Conservation (phyloP, 1,139 yeast species). For the Sugiyamaella castrensis region DNA sequence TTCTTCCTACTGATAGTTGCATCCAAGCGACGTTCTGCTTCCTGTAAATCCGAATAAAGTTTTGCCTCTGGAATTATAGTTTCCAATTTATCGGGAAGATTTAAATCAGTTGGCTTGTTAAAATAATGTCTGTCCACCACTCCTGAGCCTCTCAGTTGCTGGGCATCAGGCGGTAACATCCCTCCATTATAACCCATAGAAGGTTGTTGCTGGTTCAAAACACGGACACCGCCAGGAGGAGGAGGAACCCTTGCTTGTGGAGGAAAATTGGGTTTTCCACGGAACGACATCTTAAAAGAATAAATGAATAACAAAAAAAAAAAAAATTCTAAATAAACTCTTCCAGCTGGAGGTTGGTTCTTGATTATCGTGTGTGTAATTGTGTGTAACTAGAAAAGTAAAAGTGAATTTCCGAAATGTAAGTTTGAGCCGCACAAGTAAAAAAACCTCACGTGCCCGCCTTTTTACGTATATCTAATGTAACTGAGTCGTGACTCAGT, state of each 20-base stretch:
- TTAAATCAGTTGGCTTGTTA: constrained; percentile 65
- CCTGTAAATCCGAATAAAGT: constrained; percentile 64
- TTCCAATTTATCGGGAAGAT: constrained; percentile 59
- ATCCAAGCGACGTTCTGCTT: constrained; percentile 78
- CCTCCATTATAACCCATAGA: not conserved
- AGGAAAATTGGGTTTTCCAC: not conserved
- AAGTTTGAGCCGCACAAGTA: too few species aligned
- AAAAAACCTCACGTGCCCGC: too few species aligned
- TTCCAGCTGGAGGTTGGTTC: too few species aligned
- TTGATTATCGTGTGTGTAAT: too few species aligned
- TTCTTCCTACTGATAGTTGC: constrained; percentile 78
- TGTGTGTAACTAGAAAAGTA: too few species aligned
- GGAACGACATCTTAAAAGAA: constrained; percentile 2
- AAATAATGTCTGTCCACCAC: constrained; percentile 7
- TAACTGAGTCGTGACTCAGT: too few species aligned
- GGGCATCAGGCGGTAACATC: not conserved
- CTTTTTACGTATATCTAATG: too few species aligned
- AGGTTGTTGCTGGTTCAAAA: not conserved
- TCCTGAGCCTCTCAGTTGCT: not conserved
- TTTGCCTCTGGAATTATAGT: constrained; percentile 70
- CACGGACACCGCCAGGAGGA: not conserved
- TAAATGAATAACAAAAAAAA: too few species aligned
- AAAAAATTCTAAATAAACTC: too few species aligned
- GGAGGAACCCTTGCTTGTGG: not conserved
- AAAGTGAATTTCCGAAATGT: too few species aligned